Evolutionary conservation across 2,329 filamentous ascomycete species (phyloP).

Genomic region (Colletotrichum sp.): DNA sequence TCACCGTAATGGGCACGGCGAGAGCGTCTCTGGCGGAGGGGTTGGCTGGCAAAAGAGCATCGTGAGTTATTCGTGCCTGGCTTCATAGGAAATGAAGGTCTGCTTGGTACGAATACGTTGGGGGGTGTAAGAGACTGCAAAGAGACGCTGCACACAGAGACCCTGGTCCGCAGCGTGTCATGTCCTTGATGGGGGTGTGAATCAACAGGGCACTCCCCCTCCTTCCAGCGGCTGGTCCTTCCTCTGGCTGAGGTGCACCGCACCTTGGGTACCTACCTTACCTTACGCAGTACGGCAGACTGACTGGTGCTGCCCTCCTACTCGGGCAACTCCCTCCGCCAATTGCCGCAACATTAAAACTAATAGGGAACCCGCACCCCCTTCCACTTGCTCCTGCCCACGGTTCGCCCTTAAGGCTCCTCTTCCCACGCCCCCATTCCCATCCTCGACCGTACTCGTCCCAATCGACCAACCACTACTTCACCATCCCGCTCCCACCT

Average conservation of each 20-base stretch:
- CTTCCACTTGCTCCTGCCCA: background rate
- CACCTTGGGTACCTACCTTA: background rate
- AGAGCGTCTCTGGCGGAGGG: background rate
- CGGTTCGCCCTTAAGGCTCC: background rate
- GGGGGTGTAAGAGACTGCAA: background rate
- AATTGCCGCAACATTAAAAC: constrained; percentile 21
- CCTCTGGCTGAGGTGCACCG: background rate
- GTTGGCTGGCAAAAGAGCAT: background rate
- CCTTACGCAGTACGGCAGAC: background rate
- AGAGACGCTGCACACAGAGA: background rate
- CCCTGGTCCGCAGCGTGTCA: background rate
- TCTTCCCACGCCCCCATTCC: background rate
- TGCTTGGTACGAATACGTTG: background rate
- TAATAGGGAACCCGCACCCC: constrained; percentile 10
- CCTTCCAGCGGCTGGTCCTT: background rate
- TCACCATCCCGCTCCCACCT: constrained; percentile 11
- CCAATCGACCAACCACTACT: background rate
- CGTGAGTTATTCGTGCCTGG: background rate
- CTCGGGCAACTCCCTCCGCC: constrained; percentile 4
- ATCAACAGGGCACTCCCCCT: background rate
- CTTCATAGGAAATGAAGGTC: background rate
- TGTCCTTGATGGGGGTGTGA: background rate
- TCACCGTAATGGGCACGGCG: background rate
- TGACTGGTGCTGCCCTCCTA: background rate
- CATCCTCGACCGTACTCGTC: background rate